These are phyloP conservation scores for Chiua virens DNA, from an alignment of 768 basidiomycete genomes.

Conservation along the genomic window DNA sequence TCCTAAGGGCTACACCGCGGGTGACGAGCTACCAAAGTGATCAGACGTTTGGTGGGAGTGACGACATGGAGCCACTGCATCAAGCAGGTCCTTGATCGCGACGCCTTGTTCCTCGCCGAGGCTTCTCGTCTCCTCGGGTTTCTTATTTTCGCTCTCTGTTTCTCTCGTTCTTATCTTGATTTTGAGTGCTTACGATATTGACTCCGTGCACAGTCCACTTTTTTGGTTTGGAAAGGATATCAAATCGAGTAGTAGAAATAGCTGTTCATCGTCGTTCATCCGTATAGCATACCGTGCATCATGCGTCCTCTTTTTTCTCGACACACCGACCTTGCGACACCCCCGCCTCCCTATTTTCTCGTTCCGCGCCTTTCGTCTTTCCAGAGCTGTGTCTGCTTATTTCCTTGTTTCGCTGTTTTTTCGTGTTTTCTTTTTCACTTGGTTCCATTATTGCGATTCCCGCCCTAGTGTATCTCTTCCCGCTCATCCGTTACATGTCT, in stretches of 20 bases:
- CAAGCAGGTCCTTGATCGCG: constrained; percentile 10
- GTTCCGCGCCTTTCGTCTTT: neutral
- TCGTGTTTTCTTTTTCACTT: neutral
- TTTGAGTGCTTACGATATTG: constrained; percentile 6
- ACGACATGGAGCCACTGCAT: constrained; percentile 22
- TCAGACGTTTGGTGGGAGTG: constrained; percentile 27
- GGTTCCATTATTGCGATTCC: constrained; percentile 10
- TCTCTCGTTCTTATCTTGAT: constrained; percentile 1
- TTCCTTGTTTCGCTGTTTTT: neutral
- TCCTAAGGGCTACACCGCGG: constrained; percentile 3
- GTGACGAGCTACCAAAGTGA: constrained; percentile 12
- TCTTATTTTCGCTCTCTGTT: neutral
- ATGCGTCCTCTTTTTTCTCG: neutral
- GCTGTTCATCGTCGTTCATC: neutral
- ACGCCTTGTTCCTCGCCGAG: neutral
- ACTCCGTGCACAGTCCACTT: constrained; percentile 6
- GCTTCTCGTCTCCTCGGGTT: neutral
- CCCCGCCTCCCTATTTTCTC: neutral
- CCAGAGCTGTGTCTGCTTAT: neutral
- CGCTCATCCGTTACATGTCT: neutral
- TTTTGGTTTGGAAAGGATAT: constrained; percentile 11
- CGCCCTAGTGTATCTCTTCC: constrained; percentile 23
- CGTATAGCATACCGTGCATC: constrained; percentile 18
- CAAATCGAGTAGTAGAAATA: constrained; percentile 3
- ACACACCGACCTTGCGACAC: constrained; percentile 13